These are phyloP conservation scores for Chalciporus sp. DNA, from an alignment of 1,284 basidiomycete genomes.

Conservation along the genomic window DNA sequence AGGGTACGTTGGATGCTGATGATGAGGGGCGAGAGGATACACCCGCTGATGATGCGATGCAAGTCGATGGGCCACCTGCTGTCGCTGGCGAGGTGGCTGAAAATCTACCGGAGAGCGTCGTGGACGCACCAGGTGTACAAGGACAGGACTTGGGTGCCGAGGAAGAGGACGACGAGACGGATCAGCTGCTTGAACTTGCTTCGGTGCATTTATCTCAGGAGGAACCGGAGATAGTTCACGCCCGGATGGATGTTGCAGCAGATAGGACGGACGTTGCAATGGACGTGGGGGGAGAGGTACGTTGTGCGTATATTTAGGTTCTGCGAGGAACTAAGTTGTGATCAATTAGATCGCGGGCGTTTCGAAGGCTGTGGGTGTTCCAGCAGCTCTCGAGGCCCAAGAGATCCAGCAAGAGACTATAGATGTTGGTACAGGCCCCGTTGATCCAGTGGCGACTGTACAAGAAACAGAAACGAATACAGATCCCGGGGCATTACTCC, in stretches of 20 bases:
- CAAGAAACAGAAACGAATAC: background rate
- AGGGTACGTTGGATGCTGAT: background rate
- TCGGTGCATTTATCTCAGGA: slow-evolving; percentile 25
- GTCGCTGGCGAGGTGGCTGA: background rate
- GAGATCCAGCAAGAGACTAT: background rate
- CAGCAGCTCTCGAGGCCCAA: background rate
- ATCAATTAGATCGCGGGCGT: background rate
- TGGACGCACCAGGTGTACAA: background rate
- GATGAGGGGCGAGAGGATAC: background rate
- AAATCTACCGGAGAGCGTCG: background rate
- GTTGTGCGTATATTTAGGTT: background rate
- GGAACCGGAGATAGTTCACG: background rate
- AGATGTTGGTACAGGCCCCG: background rate
- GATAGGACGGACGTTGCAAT: background rate
- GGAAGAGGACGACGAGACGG: slow-evolving; percentile 16
- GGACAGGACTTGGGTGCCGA: background rate
- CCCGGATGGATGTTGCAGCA: background rate
- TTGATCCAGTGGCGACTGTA: background rate
- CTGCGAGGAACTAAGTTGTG: slow-evolving; percentile 5
- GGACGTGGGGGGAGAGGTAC: slow-evolving; percentile 13
- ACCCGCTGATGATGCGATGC: background rate
- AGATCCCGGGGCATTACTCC: background rate
- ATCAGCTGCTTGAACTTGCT: slow-evolving; percentile 26
- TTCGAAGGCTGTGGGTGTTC: background rate
- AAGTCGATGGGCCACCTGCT: background rate